Conservation (phyloP, 805 yeast genomes). For the Vanderwaltozyma yarrowii region DNA sequence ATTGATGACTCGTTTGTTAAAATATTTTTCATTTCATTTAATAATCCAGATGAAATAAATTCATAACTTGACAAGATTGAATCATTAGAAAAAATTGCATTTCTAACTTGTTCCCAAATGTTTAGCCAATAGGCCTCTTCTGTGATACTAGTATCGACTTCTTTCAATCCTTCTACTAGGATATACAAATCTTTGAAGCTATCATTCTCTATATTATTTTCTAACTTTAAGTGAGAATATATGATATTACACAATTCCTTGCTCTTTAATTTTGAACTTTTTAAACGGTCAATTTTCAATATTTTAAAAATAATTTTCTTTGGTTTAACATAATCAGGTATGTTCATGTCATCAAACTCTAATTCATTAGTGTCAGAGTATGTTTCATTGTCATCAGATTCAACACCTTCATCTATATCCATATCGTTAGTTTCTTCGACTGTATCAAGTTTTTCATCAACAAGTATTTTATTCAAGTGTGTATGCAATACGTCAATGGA, state of each 20-base stretch:
- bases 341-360: slow-evolving; percentile 26
- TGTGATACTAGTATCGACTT: slow-evolving; percentile 6
- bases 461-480: slow-evolving; percentile 2
- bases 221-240: neutral
- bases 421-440: slow-evolving; percentile 6
- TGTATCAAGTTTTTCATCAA: slow-evolving; percentile 6
- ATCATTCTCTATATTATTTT: neutral
- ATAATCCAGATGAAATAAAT: slow-evolving; percentile 56
- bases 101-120: slow-evolving; percentile 33
- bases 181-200: slow-evolving; percentile 11
- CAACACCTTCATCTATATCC: slow-evolving; percentile 11
- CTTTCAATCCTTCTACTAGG: slow-evolving; percentile 15
- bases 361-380: slow-evolving; percentile 17
- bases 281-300: slow-evolving; percentile 3
- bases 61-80: slow-evolving; percentile 60
- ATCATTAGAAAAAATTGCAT: slow-evolving; percentile 25
- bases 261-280: neutral
- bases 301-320: slow-evolving; percentile 15
- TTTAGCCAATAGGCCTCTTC: neutral
- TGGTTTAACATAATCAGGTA: slow-evolving; percentile 25
- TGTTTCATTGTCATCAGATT: neutral
- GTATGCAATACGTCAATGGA: slow-evolving; percentile 6
- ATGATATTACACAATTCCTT: neutral
- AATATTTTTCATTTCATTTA: slow-evolving; percentile 26
- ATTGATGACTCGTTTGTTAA: slow-evolving; percentile 12